Evolutionary conservation across 2,329 filamentous ascomycete species (phyloP).

Genomic region (Cadophora sp.): DNA sequence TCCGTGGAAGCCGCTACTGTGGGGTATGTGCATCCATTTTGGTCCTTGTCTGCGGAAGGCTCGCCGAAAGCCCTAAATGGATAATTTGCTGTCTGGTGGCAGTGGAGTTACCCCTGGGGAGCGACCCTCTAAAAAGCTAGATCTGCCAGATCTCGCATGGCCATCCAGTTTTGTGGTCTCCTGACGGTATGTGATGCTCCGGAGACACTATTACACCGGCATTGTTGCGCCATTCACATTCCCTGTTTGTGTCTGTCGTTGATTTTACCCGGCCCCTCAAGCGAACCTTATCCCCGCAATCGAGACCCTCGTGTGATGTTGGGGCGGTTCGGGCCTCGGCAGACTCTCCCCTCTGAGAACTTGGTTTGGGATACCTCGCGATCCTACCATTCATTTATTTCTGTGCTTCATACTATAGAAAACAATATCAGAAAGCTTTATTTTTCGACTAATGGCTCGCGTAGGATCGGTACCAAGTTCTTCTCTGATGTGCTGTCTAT

Average conservation of each 20-base stretch:
- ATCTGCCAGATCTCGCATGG: slow-evolving; percentile 7
- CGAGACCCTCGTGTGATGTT: slow-evolving; percentile 5
- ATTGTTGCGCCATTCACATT: slow-evolving; percentile 17
- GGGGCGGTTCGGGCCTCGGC: slow-evolving; percentile 12
- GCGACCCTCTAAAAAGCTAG: slow-evolving; percentile 2
- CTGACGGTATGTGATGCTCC: slow-evolving; percentile 13
- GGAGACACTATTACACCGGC: slow-evolving; percentile 13
- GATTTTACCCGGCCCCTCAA: slow-evolving; percentile 16
- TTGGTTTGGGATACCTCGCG: background rate
- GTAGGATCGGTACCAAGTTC: background rate
- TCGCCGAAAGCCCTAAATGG: slow-evolving; percentile 14
- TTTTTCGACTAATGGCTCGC: background rate
- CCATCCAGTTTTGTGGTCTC: background rate
- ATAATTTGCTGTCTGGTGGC: background rate
- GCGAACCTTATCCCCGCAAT: slow-evolving; percentile 25
- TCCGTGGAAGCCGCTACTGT: background rate
- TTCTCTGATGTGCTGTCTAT: background rate
- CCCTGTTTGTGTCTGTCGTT: slow-evolving; percentile 1
- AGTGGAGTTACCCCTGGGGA: slow-evolving; percentile 1
- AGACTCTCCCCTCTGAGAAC: slow-evolving; percentile 8
- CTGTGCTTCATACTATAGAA: background rate
- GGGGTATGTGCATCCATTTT: background rate
- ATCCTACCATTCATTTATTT: background rate
- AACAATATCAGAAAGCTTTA: slow-evolving; percentile 5
- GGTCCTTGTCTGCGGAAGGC: background rate